Evolutionary conservation across 257 asterid species (phyloP), one percentile per base, ranked within the genome.

Genomic region (Cordia subcordata): DNA sequence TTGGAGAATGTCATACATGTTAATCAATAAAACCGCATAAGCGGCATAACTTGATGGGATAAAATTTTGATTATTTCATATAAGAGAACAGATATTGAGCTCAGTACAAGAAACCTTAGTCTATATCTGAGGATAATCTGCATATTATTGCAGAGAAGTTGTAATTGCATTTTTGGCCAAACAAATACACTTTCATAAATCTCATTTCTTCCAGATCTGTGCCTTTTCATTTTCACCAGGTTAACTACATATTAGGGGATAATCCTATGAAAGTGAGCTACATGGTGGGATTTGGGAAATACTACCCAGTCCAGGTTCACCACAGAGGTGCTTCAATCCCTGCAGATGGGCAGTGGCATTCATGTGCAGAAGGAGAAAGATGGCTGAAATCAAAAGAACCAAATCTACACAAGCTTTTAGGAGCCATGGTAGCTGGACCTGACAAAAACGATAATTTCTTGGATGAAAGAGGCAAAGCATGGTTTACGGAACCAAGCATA

Each of bases 281-380:
- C 66, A 20, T 85, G 70, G 89, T 77, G 15, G 89, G 89, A 58
- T 71, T 63, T 20, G 79, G 94, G 11, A 63, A 69, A 21, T 49
- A 44, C 12, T 82, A 79, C 49, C 82, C 94, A 0, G 60, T 13
- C 11, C 69, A 74, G 10, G 85, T 77, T 60, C 89, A 75, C 54
- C 87, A 85, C 64, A 70, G 83, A 71, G 86, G 72, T 53, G 81
- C 89, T 65, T 82, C 89, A n/a, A 77, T 85, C 60, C 85, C 82
- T 13, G 72, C 72, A 78, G 80, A 75, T 35, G 65, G 75, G 0
- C 62, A 60, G 44, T 16, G 18, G 64, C 63, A 61, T 66, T 20
- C 74, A 0, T 82, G 87, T 50, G 15, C 55, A 57, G 79, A 82
- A 55, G 89, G 89, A 39, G 57, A 58, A 21, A 38, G 60, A 23